These are phyloP conservation scores for Mytilinidion resinicola DNA, from an alignment of 495 filamentous ascomycete genomes.

Conservation along the genomic window DNA sequence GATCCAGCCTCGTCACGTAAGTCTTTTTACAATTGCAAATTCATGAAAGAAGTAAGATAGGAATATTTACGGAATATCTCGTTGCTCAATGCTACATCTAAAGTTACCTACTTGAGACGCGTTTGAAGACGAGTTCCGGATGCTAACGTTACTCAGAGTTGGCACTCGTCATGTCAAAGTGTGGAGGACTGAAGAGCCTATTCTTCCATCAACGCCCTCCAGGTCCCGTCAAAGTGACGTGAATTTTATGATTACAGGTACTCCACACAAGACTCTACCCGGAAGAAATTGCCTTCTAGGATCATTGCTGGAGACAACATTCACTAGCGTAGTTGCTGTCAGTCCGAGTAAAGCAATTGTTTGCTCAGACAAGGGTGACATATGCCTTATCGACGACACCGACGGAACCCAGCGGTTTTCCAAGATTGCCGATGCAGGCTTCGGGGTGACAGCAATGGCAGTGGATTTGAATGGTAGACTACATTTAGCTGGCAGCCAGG, in stretches of 20 bases:
- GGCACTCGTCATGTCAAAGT: slow-evolving; percentile 91
- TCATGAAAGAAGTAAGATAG: too few species aligned
- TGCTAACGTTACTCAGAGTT: slow-evolving; percentile 44
- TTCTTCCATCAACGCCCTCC: slow-evolving; percentile 40
- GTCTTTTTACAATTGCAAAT: slow-evolving; percentile 20
- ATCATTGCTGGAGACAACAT: slow-evolving; percentile 70
- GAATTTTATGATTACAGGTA: slow-evolving; percentile 36
- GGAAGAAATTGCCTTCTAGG: slow-evolving; percentile 68
- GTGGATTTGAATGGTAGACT: slow-evolving; percentile 28
- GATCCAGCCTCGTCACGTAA: slow-evolving; percentile 59
- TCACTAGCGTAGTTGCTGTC: slow-evolving; percentile 70
- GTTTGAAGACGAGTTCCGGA: not conserved
- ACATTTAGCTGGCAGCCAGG: slow-evolving; percentile 24
- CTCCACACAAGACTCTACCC: slow-evolving; percentile 38
- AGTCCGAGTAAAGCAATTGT: slow-evolving; percentile 58
- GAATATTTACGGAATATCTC: too few species aligned
- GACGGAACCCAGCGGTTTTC: slow-evolving; percentile 63
- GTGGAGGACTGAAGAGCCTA: slow-evolving; percentile 70
- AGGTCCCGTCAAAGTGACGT: slow-evolving; percentile 43
- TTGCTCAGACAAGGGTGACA: slow-evolving; percentile 64
- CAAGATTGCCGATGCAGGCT: slow-evolving; percentile 55
- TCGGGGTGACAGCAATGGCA: slow-evolving; percentile 50
- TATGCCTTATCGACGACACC: slow-evolving; percentile 75
- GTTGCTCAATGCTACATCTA: not conserved
- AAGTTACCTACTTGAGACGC: not conserved